These are phyloP conservation scores for Tirmania nivea DNA, from an alignment of 495 filamentous ascomycete species.

Conservation along the genomic window DNA sequence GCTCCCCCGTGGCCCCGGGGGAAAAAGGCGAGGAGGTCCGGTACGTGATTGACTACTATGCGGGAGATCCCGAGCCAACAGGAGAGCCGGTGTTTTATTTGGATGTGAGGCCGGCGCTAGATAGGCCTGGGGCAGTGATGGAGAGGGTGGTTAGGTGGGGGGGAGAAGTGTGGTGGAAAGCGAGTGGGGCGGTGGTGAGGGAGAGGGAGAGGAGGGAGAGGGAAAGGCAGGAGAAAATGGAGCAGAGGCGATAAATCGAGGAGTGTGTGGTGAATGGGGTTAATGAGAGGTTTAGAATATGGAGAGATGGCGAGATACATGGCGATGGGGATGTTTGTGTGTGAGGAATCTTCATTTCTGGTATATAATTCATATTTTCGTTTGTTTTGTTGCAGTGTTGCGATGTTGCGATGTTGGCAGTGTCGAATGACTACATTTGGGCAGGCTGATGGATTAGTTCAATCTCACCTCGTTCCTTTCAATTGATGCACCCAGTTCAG, in stretches of 20 bases:
- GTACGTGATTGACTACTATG: constrained; percentile 98
- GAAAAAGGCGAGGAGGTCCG: constrained; percentile 46
- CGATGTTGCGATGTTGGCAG: background rate
- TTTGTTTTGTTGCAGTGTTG: background rate
- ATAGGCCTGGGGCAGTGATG: constrained; percentile 52
- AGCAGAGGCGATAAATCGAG: background rate
- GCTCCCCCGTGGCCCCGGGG: constrained; percentile 11
- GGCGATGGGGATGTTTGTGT: background rate
- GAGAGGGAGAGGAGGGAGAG: background rate
- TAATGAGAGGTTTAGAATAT: background rate
- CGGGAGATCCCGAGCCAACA: constrained; percentile 59
- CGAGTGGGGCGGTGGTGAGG: background rate
- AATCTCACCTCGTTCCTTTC: no score
- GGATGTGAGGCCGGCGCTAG: constrained; percentile 88
- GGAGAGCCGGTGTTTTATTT: constrained; percentile 93
- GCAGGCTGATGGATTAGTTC: no score
- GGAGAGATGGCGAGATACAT: background rate
- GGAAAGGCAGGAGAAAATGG: background rate
- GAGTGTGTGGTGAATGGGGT: background rate
- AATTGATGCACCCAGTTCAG: no score
- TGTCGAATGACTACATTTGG: no score
- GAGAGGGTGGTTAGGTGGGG: constrained; percentile 65
- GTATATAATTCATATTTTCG: background rate
- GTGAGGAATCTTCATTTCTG: background rate
- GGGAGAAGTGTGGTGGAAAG: background rate